Evolutionary conservation across 345 rosid species (phyloP).

Genomic region (Luvunga scandens): DNA sequence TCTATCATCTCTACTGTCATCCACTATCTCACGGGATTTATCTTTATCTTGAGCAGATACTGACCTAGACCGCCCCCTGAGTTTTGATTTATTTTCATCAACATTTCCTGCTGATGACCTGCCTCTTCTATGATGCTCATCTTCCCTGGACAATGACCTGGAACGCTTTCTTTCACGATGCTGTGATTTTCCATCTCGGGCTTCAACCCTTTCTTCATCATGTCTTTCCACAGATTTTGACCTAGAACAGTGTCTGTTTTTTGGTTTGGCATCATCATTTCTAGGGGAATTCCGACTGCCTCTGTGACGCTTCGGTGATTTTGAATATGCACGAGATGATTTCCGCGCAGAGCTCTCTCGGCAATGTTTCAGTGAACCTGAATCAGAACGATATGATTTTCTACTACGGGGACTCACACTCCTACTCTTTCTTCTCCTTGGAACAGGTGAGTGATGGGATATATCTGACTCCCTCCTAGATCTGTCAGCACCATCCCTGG

Average conservation of each 20-base stretch:
- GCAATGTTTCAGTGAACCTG: constrained; percentile 52
- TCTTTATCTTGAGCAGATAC: constrained; percentile 39
- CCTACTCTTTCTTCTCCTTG: constrained; percentile 72
- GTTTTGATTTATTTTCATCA: constrained; percentile 45
- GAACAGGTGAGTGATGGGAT: constrained; percentile 49
- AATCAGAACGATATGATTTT: constrained; percentile 48
- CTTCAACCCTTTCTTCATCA: constrained; percentile 35
- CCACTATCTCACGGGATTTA: constrained; percentile 32
- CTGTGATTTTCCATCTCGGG: constrained; percentile 38
- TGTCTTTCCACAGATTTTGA: constrained; percentile 56
- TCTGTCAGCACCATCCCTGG: constrained; percentile 45
- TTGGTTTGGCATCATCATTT: constrained; percentile 41
- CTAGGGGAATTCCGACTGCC: constrained; percentile 52
- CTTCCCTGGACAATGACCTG: constrained; percentile 61
- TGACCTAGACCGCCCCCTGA: constrained; percentile 52
- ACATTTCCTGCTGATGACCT: constrained; percentile 35
- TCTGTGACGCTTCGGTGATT: constrained; percentile 60
- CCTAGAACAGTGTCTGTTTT: constrained; percentile 47
- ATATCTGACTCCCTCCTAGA: constrained; percentile 50
- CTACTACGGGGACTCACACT: constrained; percentile 65
- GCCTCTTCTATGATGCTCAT: constrained; percentile 30
- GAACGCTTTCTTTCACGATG: constrained; percentile 40
- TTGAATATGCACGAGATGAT: constrained; percentile 50
- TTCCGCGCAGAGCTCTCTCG: constrained; percentile 32
- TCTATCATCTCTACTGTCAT: constrained; percentile 41